These are phyloP conservation scores for Zygosaccharomyces rouxii DNA, from an alignment of 805 yeast genomes.

Conservation along the genomic window DNA sequence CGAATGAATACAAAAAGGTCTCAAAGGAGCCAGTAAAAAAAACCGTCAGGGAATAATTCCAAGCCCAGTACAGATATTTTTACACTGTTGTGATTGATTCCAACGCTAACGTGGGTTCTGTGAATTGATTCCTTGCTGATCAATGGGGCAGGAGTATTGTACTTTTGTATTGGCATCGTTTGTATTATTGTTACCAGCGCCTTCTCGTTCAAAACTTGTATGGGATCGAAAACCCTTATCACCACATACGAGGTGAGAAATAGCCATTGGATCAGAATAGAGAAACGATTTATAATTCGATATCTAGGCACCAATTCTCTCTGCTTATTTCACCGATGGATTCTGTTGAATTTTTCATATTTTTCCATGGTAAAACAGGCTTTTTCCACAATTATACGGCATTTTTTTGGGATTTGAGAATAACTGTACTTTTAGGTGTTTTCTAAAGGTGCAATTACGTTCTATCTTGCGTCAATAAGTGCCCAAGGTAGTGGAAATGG, in stretches of 20 bases:
- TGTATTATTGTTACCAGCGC: background rate
- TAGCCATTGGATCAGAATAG: background rate
- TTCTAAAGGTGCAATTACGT: background rate
- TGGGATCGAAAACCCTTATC: slow-evolving; percentile 3
- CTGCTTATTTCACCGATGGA: background rate
- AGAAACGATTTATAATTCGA: background rate
- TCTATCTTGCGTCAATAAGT: too few species aligned
- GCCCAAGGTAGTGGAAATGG: too few species aligned
- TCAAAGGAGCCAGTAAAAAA: background rate
- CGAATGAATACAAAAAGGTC: background rate
- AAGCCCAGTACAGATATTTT: background rate
- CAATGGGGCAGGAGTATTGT: background rate
- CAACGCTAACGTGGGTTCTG: background rate
- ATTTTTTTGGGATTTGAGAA: background rate
- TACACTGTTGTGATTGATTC: background rate
- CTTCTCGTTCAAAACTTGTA: slow-evolving; percentile 1
- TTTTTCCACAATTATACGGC: background rate
- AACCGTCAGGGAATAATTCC: background rate
- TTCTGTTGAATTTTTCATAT: background rate
- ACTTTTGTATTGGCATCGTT: background rate
- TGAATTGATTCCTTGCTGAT: background rate
- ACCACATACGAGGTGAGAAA: background rate
- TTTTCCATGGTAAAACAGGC: background rate
- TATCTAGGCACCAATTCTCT: background rate
- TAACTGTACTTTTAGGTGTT: background rate